A percentile compares a stretch with the other conserved stretches of the same genome.
Evolutionary conservation across 2,329 filamentous ascomycete species (phyloP).

Genomic region (Annulohypoxylon truncatum): DNA sequence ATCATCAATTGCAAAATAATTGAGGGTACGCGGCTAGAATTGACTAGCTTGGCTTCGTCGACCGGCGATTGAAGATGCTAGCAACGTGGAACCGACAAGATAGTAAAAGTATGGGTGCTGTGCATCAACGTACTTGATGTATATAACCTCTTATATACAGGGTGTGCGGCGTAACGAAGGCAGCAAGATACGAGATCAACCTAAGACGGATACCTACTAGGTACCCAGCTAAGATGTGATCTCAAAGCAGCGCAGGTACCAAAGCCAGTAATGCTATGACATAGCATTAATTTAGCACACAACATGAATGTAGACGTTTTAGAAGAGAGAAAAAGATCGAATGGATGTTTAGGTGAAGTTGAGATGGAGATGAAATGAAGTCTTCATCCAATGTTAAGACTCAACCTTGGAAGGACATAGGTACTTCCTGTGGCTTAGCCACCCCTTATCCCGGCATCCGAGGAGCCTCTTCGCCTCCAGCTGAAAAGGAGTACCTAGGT

Average conservation of each 20-base stretch:
- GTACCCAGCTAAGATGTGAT: not conserved
- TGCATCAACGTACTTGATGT: not conserved
- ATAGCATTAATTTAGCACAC: too few relatives aligned
- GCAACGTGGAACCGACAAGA: not conserved
- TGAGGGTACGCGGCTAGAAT: not conserved
- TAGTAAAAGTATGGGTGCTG: not conserved
- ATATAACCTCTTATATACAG: not conserved
- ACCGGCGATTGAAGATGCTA: not conserved
- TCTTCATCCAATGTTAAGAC: too few relatives aligned
- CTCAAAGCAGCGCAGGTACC: not conserved
- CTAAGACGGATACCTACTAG: not conserved
- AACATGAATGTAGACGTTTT: not conserved
- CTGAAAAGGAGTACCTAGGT: not conserved
- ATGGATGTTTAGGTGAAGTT: too few relatives aligned
- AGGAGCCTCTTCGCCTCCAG: too few relatives aligned
- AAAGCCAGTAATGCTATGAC: not conserved
- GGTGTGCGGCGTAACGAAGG: not conserved
- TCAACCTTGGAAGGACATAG: too few relatives aligned
- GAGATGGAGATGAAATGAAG: too few relatives aligned
- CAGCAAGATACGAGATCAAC: conserved; percentile 11
- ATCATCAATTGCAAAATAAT: not conserved
- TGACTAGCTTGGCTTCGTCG: not conserved
- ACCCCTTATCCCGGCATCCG: too few relatives aligned
- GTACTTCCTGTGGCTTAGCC: not conserved
- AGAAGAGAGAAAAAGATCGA: not conserved